These are phyloP conservation scores for Cordyceps tenuipes DNA, from an alignment of 2,329 filamentous ascomycete species.

Conservation along the genomic window DNA sequence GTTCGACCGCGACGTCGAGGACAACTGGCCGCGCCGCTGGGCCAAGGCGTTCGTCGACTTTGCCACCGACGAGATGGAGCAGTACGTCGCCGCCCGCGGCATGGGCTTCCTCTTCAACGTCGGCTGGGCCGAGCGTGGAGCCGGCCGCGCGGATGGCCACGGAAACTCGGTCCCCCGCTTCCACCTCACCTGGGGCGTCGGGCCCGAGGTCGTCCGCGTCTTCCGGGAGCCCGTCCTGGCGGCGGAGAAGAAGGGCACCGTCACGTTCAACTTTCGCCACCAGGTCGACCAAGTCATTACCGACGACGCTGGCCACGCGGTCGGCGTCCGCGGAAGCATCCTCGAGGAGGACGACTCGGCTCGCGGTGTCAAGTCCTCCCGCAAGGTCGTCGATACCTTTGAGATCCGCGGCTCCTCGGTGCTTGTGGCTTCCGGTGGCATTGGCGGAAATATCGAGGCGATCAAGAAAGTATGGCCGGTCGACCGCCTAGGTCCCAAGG, in stretches of 20 bases:
- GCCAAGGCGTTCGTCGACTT: slow-evolving; percentile 58
- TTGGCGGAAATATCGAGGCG: slow-evolving; percentile 53
- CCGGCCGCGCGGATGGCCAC: slow-evolving; percentile 46
- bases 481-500: slow-evolving; percentile 46
- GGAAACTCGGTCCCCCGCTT: slow-evolving; percentile 57
- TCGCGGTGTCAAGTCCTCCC: slow-evolving; percentile 44
- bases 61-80: slow-evolving; percentile 49
- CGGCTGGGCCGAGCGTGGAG: slow-evolving; percentile 54
- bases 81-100: slow-evolving; percentile 45
- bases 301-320: slow-evolving; percentile 41
- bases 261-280: slow-evolving; percentile 49
- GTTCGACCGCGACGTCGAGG: slow-evolving; percentile 49
- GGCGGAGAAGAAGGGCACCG: slow-evolving; percentile 43
- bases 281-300: slow-evolving; percentile 48
- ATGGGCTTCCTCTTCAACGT: slow-evolving; percentile 46
- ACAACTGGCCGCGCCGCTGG: slow-evolving; percentile 52
- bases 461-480: slow-evolving; percentile 51
- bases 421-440: slow-evolving; percentile 49
- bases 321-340: slow-evolving; percentile 46
- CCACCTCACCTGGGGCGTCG: slow-evolving; percentile 53
- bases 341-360: slow-evolving; percentile 40
- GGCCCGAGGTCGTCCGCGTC: slow-evolving; percentile 49
- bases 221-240: slow-evolving; percentile 48
- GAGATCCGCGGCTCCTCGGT: slow-evolving; percentile 45
- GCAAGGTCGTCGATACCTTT: slow-evolving; percentile 41